Base-by-base conservation (phyloP, 441 rosid genomes). In the Erysimum cheiri region DNA sequence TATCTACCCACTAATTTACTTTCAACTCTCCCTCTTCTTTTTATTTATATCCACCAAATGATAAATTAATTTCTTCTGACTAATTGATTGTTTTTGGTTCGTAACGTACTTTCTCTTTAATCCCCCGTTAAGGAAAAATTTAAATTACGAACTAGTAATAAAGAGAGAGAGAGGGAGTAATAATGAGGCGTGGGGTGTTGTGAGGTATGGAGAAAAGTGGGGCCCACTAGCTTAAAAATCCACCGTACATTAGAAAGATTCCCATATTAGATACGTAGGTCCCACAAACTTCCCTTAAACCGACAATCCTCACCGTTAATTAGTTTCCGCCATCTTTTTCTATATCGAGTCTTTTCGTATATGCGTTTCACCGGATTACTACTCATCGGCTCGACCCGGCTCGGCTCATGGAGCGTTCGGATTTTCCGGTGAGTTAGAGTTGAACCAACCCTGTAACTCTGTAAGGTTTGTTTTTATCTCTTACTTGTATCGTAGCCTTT, bases 301-400 rank as follows among this genome's bases (percentile, higher is more conserved):
- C 56, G 80, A 74, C 76, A 75, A 74, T 56, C 59, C 44, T 73
- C 80, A 65, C 81, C 87, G 81, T 82, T 79, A 35, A 57, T 39
- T 61, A 9, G 39, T 79, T 65, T 49, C 79, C 80, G 80, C 75
- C 56, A 19, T 56, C 26, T 15, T 57, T 55, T 11, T 10, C 49
- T 52, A 5, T 6, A 12, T 72, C 73, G 13, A 28, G 48, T 2
- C 4, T 15, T 4, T 44, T 47, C 9, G 26, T 12, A 24, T 35
- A 6, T 48, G 60, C 60, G 46, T 6, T 22, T 1, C 50, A 46
- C 50, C 1, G 0, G 50, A 72, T 48, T 11, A 3, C 10, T 8
- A 15, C 48, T 13, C 40, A 33, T 47, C 60, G 60, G 70, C 64
- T 63, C 49, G 53, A 36, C 24, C 5, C 50, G 58, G 46, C 60